phyloP scores from a whole-genome alignment of 2,329 filamentous ascomycete genomes.

The Apiospora marii region DNA sequence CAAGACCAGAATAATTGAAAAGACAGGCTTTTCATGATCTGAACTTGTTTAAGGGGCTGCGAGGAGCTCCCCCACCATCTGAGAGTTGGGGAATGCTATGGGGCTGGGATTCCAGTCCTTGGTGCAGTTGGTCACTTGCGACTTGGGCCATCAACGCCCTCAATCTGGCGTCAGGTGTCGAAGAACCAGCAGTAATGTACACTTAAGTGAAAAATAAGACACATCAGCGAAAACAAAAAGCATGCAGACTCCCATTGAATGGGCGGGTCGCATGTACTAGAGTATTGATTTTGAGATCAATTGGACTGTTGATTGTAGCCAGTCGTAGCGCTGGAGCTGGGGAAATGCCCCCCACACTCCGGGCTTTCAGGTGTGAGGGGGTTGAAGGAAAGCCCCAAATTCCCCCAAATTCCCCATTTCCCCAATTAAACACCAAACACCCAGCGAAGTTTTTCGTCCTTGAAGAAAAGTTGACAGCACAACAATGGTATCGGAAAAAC shows the following conservation, averaged over 20 bases:
- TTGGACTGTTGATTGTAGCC: background rate
- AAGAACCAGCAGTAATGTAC: background rate
- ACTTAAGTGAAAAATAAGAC: too few relatives aligned
- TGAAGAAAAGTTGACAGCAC: background rate
- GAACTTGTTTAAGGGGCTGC: too few relatives aligned
- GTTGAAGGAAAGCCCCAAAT: background rate
- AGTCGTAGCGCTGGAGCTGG: too few relatives aligned
- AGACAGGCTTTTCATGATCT: too few relatives aligned
- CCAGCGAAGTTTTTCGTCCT: background rate
- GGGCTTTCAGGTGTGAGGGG: background rate
- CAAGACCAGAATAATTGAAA: too few relatives aligned
- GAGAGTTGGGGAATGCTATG: background rate
- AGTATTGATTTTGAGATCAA: too few relatives aligned
- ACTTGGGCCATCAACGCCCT: background rate
- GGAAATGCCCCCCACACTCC: background rate
- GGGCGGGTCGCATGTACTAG: too few relatives aligned
- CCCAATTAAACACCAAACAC: background rate
- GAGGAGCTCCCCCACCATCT: background rate
- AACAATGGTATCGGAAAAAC: background rate
- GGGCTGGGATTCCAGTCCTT: background rate
- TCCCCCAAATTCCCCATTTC: background rate
- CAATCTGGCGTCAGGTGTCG: background rate
- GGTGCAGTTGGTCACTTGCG: background rate
- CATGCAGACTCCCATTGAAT: too few relatives aligned
- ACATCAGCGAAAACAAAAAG: too few relatives aligned